phyloP scores from a whole-genome alignment of 1,284 basidiomycete species.

The Leccinum olivaceoglutinosum region DNA sequence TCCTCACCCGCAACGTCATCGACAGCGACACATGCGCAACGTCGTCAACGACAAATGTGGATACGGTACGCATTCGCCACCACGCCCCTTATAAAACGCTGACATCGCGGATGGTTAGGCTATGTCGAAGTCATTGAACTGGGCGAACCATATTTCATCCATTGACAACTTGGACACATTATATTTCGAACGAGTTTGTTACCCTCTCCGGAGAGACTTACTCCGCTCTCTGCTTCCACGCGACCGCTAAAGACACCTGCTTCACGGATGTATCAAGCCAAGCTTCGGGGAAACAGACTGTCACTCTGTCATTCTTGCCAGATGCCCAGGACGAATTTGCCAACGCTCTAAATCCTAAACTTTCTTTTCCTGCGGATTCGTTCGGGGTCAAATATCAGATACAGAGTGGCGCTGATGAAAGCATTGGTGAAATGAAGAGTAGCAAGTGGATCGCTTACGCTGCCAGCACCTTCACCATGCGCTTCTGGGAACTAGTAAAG shows the following conservation, averaged over 20 bases:
- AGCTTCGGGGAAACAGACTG: slow-evolving; percentile 37
- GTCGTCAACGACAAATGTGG: slow-evolving; percentile 25
- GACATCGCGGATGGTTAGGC: slow-evolving; percentile 1
- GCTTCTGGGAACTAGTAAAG: slow-evolving; percentile 87
- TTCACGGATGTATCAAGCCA: slow-evolving; percentile 35
- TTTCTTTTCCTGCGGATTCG: slow-evolving; percentile 33
- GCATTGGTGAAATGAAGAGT: slow-evolving; percentile 63
- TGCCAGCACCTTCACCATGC: slow-evolving; percentile 67
- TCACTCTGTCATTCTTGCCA: slow-evolving; percentile 56
- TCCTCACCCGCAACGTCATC: too few species aligned
- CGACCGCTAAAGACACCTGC: slow-evolving; percentile 30
- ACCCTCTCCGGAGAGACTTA: slow-evolving; percentile 38
- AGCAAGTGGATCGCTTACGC: slow-evolving; percentile 88
- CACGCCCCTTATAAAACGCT: slow-evolving; percentile 2
- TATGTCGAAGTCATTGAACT: slow-evolving; percentile 21
- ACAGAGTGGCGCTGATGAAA: slow-evolving; percentile 38
- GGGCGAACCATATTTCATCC: slow-evolving; percentile 33
- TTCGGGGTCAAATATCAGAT: slow-evolving; percentile 40
- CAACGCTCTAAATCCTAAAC: slow-evolving; percentile 36
- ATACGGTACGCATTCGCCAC: slow-evolving; percentile 28
- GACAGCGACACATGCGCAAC: too few species aligned
- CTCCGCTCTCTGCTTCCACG: slow-evolving; percentile 32
- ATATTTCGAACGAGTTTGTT: slow-evolving; percentile 40
- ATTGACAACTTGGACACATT: slow-evolving; percentile 42
- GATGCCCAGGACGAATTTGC: slow-evolving; percentile 48